phyloP scores from a whole-genome alignment of 2,329 filamentous ascomycete genomes.

The Ophiostoma sp. region DNA sequence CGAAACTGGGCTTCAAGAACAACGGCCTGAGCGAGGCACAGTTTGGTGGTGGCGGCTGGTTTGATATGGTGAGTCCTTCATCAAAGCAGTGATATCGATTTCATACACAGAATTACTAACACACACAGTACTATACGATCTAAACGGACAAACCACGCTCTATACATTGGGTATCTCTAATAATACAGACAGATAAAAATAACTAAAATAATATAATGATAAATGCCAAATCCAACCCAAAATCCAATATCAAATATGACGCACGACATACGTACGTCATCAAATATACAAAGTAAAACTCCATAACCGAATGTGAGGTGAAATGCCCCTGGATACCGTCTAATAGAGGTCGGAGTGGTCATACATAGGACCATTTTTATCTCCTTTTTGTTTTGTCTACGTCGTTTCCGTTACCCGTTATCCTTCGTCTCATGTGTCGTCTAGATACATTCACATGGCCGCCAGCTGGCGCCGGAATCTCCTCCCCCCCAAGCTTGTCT shows the following conservation, averaged over 20 bases:
- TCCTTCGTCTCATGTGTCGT: neutral
- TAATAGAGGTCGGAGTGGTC: neutral
- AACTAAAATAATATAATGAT: neutral
- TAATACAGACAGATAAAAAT: neutral
- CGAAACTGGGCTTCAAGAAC: constrained; percentile 70
- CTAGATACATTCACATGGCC: neutral
- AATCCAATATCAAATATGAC: neutral
- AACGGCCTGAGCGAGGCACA: constrained; percentile 66
- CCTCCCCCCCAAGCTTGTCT: neutral
- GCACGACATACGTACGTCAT: neutral
- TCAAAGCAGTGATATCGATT: too few relatives aligned
- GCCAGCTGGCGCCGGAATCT: neutral
- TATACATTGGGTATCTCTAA: neutral
- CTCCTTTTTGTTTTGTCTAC: neutral
- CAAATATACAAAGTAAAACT: neutral
- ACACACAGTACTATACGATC: constrained; percentile 16
- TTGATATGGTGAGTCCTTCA: constrained; percentile 64
- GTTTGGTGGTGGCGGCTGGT: constrained; percentile 80
- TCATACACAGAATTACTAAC: neutral
- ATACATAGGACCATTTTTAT: neutral
- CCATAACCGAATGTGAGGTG: neutral
- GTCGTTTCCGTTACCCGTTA: neutral
- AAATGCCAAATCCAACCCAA: neutral
- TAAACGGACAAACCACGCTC: neutral
- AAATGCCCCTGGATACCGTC: neutral